These are phyloP conservation scores for Ceratobasidium sp. DNA, from an alignment of 1,284 basidiomycete genomes.

Conservation along the genomic window DNA sequence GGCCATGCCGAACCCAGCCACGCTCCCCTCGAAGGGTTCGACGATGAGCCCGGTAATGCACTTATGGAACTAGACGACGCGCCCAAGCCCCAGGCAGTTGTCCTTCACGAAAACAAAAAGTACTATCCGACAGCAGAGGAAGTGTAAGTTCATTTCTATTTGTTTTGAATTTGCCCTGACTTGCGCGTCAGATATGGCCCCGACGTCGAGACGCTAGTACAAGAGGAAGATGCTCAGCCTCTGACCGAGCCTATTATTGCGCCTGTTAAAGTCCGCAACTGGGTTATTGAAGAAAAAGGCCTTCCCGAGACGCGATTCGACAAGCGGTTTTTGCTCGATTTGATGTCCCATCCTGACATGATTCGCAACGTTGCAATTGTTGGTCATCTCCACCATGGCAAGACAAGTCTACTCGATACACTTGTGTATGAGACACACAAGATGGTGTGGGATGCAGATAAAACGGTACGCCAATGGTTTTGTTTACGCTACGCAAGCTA, in stretches of 20 bases:
- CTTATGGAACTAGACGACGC: slow-evolving; percentile 78
- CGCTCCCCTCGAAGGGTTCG: slow-evolving; percentile 76
- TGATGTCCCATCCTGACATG: slow-evolving; percentile 93
- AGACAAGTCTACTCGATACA: slow-evolving; percentile 97
- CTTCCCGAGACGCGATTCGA: slow-evolving; percentile 93
- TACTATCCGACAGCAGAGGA: slow-evolving; percentile 95
- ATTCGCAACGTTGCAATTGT: slow-evolving; percentile 94
- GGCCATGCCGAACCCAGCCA: slow-evolving; percentile 43
- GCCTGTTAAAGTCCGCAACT: slow-evolving; percentile 91
- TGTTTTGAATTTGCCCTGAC: slow-evolving; percentile 17
- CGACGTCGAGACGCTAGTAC: slow-evolving; percentile 95
- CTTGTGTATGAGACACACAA: slow-evolving; percentile 97
- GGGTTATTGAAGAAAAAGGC: slow-evolving; percentile 90
- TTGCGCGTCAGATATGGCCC: slow-evolving; percentile 67
- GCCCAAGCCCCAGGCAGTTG: slow-evolving; percentile 76
- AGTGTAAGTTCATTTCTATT: slow-evolving; percentile 51
- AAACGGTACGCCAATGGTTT: slow-evolving; percentile 61
- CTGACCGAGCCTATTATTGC: slow-evolving; percentile 95
- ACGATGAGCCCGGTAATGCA: slow-evolving; percentile 65
- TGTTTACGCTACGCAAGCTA: background rate
- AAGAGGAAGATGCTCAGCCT: slow-evolving; percentile 97
- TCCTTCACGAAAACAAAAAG: slow-evolving; percentile 97
- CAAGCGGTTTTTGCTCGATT: slow-evolving; percentile 93
- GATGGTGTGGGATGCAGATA: slow-evolving; percentile 89
- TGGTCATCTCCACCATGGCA: slow-evolving; percentile 97